Percentiles rank a stretch among this genome's conserved stretches.
phyloP scores from a whole-genome alignment of 345 rosid species.

The Pistacia integerrima region DNA sequence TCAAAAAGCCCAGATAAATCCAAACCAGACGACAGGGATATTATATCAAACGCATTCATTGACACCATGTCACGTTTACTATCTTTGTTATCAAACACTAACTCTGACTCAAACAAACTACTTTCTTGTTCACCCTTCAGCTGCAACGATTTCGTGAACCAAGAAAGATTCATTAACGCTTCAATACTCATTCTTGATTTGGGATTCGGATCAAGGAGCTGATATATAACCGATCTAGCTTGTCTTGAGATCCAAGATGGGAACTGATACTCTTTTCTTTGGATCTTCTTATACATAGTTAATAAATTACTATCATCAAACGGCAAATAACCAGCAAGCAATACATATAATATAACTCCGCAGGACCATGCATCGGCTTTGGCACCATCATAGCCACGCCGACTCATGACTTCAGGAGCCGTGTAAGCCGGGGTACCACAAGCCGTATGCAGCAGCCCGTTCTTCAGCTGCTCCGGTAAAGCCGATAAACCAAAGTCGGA shows the following conservation, averaged over 20 bases:
- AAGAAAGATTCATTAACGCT: slow-evolving; percentile 42
- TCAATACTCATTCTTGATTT: slow-evolving; percentile 62
- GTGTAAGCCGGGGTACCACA: slow-evolving; percentile 82
- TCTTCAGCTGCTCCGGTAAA: slow-evolving; percentile 55
- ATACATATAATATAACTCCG: slow-evolving; percentile 69
- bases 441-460: slow-evolving; percentile 65
- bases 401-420: slow-evolving; percentile 72
- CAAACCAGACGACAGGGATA: slow-evolving; percentile 68
- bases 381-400: slow-evolving; percentile 62
- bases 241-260: slow-evolving; percentile 60
- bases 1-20: slow-evolving; percentile 72
- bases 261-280: slow-evolving; percentile 53
- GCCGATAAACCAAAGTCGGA: slow-evolving; percentile 85
- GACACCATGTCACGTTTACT: slow-evolving; percentile 8
- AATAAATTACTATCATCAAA: slow-evolving; percentile 60
- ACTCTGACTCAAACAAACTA: slow-evolving; percentile 21
- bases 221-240: slow-evolving; percentile 49
- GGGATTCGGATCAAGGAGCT: slow-evolving; percentile 84
- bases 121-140: slow-evolving; percentile 26
- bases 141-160: slow-evolving; percentile 54
- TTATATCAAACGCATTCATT: slow-evolving; percentile 75
- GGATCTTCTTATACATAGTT: slow-evolving; percentile 58
- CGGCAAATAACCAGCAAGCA: slow-evolving; percentile 63
- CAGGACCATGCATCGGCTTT: slow-evolving; percentile 93
- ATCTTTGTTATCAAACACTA: neutral